Evolutionary conservation across 257 asterid genomes (phyloP).

Genomic region (Solanum rostratum): DNA sequence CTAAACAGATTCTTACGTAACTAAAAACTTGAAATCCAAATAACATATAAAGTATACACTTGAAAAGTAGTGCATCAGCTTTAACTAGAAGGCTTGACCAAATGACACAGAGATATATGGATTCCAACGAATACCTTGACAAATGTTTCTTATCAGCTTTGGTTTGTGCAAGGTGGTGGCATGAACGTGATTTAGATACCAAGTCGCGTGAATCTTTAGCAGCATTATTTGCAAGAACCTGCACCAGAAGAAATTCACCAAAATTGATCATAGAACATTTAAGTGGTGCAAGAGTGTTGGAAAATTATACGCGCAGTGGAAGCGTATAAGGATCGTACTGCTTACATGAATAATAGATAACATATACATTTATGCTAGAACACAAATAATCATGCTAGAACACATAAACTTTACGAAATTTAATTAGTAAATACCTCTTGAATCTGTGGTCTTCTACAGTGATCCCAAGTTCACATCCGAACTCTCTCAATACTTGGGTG

Average conservation of each 20-base stretch:
- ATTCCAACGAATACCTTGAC: constrained; percentile 48
- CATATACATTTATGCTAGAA: too few species aligned
- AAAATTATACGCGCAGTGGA: too few species aligned
- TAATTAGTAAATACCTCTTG: too few species aligned
- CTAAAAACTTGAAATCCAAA: neutral
- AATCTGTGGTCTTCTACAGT: too few species aligned
- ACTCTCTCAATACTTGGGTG: too few species aligned
- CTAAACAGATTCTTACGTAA: neutral
- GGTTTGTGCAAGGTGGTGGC: constrained; percentile 91
- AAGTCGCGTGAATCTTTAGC: constrained; percentile 96
- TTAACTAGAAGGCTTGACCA: neutral
- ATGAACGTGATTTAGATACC: constrained; percentile 80
- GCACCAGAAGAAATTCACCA: constrained; percentile 5
- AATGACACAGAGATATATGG: neutral
- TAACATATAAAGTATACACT: neutral
- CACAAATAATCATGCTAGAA: too few species aligned
- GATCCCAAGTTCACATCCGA: too few species aligned
- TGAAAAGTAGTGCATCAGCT: neutral
- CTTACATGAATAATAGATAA: too few species aligned
- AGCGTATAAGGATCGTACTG: too few species aligned
- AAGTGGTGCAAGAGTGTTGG: neutral
- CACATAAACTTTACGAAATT: too few species aligned
- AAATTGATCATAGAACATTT: neutral
- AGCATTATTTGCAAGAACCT: constrained; percentile 98
- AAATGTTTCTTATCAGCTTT: constrained; percentile 85